These are phyloP conservation scores for Xylaria bambusicola DNA, from an alignment of 495 filamentous ascomycete genomes.

Conservation along the genomic window DNA sequence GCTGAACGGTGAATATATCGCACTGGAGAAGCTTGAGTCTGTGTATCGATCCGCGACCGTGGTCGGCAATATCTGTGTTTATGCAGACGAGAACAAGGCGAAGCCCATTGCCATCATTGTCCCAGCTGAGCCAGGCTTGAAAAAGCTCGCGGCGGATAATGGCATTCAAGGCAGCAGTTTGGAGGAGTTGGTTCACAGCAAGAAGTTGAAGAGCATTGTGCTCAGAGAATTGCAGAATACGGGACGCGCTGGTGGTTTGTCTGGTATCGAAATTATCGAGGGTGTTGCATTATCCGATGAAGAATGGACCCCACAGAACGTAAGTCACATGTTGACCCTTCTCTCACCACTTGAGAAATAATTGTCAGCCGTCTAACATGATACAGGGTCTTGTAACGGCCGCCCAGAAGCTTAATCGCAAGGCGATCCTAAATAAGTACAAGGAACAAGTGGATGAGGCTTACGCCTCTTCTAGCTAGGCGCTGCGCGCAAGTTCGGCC, in stretches of 20 bases:
- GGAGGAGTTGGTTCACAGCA: slow-evolving; percentile 79
- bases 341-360: too few relatives aligned
- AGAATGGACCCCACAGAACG: slow-evolving; percentile 96
- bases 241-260: slow-evolving; percentile 74
- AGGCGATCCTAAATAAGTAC: slow-evolving; percentile 65
- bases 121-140: slow-evolving; percentile 79
- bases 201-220: slow-evolving; percentile 77
- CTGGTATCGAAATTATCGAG: slow-evolving; percentile 87
- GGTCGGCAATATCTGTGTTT: slow-evolving; percentile 93
- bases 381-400: slow-evolving; percentile 67
- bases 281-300: slow-evolving; percentile 92
- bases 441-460: slow-evolving; percentile 64
- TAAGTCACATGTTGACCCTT: slow-evolving; percentile 52
- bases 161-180: slow-evolving; percentile 68
- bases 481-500: background rate
- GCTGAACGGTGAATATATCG: slow-evolving; percentile 94
- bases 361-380: slow-evolving; percentile 28
- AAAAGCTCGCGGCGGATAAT: slow-evolving; percentile 76
- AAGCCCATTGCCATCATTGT: slow-evolving; percentile 96
- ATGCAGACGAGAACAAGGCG: slow-evolving; percentile 75
- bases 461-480: slow-evolving; percentile 46
- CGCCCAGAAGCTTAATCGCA: slow-evolving; percentile 77
- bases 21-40: slow-evolving; percentile 97
- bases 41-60: slow-evolving; percentile 84
- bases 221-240: slow-evolving; percentile 77